These are phyloP conservation scores for Ustilago cynodontis DNA, from an alignment of 1,284 basidiomycete genomes.

Conservation along the genomic window DNA sequence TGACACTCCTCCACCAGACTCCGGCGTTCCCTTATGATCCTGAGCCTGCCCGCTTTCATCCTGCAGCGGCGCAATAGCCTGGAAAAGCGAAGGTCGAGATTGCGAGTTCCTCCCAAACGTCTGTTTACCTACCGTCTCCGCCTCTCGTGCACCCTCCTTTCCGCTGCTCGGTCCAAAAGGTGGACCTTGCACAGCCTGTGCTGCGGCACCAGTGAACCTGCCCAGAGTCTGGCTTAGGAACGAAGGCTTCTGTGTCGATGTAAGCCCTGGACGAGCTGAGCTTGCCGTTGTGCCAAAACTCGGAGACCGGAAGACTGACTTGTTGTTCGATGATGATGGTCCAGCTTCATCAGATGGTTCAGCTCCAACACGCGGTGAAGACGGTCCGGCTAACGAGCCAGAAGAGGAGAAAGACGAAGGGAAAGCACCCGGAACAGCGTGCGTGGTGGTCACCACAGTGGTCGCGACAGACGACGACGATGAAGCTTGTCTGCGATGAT, in stretches of 20 bases:
- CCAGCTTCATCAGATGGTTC: slow-evolving; percentile 12
- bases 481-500: slow-evolving; percentile 32
- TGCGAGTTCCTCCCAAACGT: slow-evolving; percentile 14
- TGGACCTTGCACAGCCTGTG: slow-evolving; percentile 18
- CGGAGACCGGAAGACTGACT: slow-evolving; percentile 16
- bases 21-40: slow-evolving; percentile 30
- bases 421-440: slow-evolving; percentile 46
- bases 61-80: slow-evolving; percentile 31
- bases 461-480: slow-evolving; percentile 27
- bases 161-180: slow-evolving; percentile 15
- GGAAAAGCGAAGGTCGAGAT: slow-evolving; percentile 36
- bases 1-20: slow-evolving; percentile 32
- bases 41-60: slow-evolving; percentile 4
- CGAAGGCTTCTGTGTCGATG: slow-evolving; percentile 24
- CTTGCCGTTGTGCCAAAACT: slow-evolving; percentile 15
- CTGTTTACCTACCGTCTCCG: slow-evolving; percentile 4
- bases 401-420: slow-evolving; percentile 39
- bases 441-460: slow-evolving; percentile 32
- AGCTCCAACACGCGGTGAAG: slow-evolving; percentile 10
- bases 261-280: slow-evolving; percentile 9
- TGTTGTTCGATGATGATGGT: not conserved
- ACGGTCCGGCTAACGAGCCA: slow-evolving; percentile 25
- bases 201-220: slow-evolving; percentile 39
- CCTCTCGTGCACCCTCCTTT: slow-evolving; percentile 8
- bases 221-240: slow-evolving; percentile 55